Percentiles rank a stretch among this genome's conserved stretches.
These are phyloP conservation scores for Ganoderma resinaceum DNA, from an alignment of 1,284 basidiomycete species.

Conservation along the genomic window DNA sequence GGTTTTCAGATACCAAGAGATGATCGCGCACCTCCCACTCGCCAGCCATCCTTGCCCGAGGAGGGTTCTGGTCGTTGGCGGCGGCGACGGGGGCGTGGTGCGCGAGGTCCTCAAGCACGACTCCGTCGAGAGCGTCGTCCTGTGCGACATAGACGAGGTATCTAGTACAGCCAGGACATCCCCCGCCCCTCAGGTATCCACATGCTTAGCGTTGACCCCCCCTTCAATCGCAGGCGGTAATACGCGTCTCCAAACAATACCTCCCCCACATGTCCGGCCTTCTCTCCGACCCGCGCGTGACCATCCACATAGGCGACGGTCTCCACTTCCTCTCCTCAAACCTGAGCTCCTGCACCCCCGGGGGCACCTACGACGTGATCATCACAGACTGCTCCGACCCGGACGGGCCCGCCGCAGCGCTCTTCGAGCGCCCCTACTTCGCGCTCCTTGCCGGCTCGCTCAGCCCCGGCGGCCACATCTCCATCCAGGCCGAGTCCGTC, in stretches of 20 bases:
- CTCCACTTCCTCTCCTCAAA: constrained; percentile 52
- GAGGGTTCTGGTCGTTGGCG: constrained; percentile 95
- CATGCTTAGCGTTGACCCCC: background rate
- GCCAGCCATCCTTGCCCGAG: constrained; percentile 79
- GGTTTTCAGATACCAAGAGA: constrained; percentile 88
- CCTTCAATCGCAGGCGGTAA: constrained; percentile 71
- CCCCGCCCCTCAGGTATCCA: background rate
- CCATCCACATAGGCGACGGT: constrained; percentile 92
- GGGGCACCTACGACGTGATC: constrained; percentile 96
- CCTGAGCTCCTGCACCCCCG: constrained; percentile 47
- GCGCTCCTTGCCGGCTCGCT: constrained; percentile 63
- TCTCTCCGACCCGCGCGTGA: constrained; percentile 84
- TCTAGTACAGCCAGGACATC: constrained; percentile 20
- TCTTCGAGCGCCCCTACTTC: constrained; percentile 98
- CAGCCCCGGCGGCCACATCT: constrained; percentile 89
- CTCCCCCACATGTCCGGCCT: constrained; percentile 94
- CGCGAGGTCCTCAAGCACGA: constrained; percentile 97
- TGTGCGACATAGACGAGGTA: constrained; percentile 99
- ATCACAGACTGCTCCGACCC: constrained; percentile 99
- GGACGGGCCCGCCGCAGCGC: constrained; percentile 91
- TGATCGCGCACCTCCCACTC: constrained; percentile 97
- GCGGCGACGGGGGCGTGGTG: constrained; percentile 95
- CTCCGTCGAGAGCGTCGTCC: constrained; percentile 88
- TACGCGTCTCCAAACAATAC: constrained; percentile 92
- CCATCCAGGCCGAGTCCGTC: constrained; percentile 93